A percentile compares a stretch with the other conserved stretches of the same genome.
phyloP scores from a whole-genome alignment of 169 alveolate genomes.

The Eimeria acervulina region DNA sequence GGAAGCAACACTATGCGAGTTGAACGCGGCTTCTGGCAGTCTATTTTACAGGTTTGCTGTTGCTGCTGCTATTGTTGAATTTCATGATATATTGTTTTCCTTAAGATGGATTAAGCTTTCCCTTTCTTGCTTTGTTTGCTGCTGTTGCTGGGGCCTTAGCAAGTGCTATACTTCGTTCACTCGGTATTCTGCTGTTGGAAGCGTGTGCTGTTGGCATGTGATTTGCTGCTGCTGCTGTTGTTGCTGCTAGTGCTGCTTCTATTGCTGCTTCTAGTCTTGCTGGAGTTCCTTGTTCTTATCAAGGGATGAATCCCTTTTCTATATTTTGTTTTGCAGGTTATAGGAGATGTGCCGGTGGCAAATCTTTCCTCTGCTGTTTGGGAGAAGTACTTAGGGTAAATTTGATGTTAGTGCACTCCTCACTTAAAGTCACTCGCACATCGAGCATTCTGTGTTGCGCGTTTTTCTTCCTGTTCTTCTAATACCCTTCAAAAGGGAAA shows the following conservation, averaged over 20 bases:
- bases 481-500: neutral
- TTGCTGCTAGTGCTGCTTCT: too few species aligned
- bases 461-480: neutral
- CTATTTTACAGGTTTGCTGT: slow-evolving; percentile 69
- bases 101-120: neutral
- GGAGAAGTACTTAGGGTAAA: slow-evolving; percentile 60
- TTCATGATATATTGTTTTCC: neutral
- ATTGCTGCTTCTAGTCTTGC: neutral
- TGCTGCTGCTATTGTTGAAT: neutral
- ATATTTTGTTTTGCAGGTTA: neutral
- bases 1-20: slow-evolving; percentile 80
- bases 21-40: slow-evolving; percentile 83
- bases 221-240: neutral
- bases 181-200: neutral
- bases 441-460: too few species aligned
- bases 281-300: neutral
- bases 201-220: neutral
- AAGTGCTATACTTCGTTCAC: neutral
- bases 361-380: slow-evolving; percentile 55
- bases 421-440: neutral
- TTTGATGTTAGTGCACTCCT: neutral
- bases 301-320: neutral
- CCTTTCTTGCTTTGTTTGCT: neutral
- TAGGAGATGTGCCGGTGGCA: slow-evolving; percentile 65
- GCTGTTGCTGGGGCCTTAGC: neutral